Evolutionary conservation across 257 asterid species (phyloP).

Genomic region (Forsythia viridissima): DNA sequence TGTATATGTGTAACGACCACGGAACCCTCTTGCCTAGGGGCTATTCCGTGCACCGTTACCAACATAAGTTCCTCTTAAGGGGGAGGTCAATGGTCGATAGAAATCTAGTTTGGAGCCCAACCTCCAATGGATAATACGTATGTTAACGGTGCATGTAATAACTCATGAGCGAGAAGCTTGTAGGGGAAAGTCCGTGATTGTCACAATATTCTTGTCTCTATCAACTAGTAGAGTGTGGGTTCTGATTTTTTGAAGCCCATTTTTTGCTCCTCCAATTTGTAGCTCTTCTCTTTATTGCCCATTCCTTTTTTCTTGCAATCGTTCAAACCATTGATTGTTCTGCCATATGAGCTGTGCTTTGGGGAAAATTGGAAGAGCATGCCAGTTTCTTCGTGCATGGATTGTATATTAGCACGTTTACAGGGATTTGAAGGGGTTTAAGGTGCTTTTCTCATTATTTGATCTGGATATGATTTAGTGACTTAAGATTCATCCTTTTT

Average conservation of each 20-base stretch:
- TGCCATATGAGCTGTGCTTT: background rate
- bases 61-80: no score
- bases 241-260: slow-evolving; percentile 11
- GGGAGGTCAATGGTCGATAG: no score
- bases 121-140: no score
- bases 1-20: background rate
- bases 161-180: no score
- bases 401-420: background rate
- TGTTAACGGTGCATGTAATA: no score
- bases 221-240: slow-evolving; percentile 2
- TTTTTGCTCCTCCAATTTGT: background rate
- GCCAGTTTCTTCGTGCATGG: background rate
- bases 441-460: background rate
- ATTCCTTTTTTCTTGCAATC: slow-evolving; percentile 8
- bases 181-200: no score
- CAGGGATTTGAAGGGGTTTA: background rate
- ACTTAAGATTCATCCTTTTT: background rate
- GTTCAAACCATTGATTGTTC: slow-evolving; percentile 1
- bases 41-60: no score
- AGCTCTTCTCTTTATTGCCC: background rate
- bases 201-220: background rate
- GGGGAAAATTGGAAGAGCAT: background rate
- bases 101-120: no score
- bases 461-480: background rate
- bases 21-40: no score